A percentile compares a stretch with the other conserved stretches of the same genome.
phyloP scores from a whole-genome alignment of 345 rosid species.

The Rhizophora mangle region DNA sequence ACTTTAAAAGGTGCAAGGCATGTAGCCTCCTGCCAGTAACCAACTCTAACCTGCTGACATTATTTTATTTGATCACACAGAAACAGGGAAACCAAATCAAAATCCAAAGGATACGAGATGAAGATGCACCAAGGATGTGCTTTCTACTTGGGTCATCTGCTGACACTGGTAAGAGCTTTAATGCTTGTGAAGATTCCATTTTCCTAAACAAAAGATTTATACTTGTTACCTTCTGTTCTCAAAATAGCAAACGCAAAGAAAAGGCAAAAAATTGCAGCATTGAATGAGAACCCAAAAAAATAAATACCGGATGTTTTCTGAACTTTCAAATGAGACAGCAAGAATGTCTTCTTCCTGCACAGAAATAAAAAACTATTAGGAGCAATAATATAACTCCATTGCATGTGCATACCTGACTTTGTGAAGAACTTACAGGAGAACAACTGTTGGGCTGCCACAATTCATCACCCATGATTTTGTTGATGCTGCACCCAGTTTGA shows the following conservation, averaged over 20 bases:
- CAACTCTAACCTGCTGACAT: no score
- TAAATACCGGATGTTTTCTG: slow-evolving; percentile 56
- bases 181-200: slow-evolving; percentile 52
- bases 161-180: slow-evolving; percentile 70
- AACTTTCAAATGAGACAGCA: slow-evolving; percentile 47
- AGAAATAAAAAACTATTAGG: slow-evolving; percentile 25
- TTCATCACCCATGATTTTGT: slow-evolving; percentile 73
- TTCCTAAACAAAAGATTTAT: slow-evolving; percentile 49
- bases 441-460: slow-evolving; percentile 45
- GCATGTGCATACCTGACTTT: slow-evolving; percentile 9
- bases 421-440: slow-evolving; percentile 50
- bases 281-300: slow-evolving; percentile 1
- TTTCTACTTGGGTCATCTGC: slow-evolving; percentile 74
- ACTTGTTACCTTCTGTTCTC: slow-evolving; percentile 12
- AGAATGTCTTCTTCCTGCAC: slow-evolving; percentile 60
- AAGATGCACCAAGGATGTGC: slow-evolving; percentile 54
- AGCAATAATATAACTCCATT: slow-evolving; percentile 5
- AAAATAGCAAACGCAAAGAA: slow-evolving; percentile 6
- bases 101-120: slow-evolving; percentile 72
- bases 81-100: neutral
- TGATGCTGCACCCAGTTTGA: slow-evolving; percentile 56
- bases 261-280: neutral
- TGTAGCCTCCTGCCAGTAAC: no score
- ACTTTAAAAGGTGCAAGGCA: no score
- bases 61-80: no score